A percentile compares a stretch with the other conserved stretches of the same genome.
These are phyloP conservation scores for Xylariomycetidae sp. DNA, from an alignment of 2,329 filamentous ascomycete species.

Conservation along the genomic window DNA sequence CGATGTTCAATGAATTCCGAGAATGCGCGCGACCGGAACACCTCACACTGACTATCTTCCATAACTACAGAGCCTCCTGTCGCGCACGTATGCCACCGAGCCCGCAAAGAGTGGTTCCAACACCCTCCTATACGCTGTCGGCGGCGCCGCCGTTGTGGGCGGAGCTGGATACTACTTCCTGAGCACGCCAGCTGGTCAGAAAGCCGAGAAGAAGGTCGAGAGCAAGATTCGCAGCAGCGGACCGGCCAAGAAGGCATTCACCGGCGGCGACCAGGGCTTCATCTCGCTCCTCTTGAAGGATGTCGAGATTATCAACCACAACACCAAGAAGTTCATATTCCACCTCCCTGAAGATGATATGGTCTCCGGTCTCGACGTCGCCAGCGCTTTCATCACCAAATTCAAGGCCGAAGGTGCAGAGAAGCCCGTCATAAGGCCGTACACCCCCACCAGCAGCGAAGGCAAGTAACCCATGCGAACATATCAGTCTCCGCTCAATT, in stretches of 20 bases:
- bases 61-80: too few species aligned
- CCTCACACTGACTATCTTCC: too few species aligned
- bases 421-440: constrained; percentile 86
- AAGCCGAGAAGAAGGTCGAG: constrained; percentile 50
- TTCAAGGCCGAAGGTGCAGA: constrained; percentile 78
- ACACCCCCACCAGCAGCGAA: constrained; percentile 89
- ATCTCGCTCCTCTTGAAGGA: constrained; percentile 74
- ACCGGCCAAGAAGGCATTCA: constrained; percentile 53
- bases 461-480: constrained; percentile 40
- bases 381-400: constrained; percentile 88
- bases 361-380: constrained; percentile 75
- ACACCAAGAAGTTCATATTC: constrained; percentile 91
- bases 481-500: not conserved
- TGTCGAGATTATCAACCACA: constrained; percentile 80
- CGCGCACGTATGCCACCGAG: constrained; percentile 63
- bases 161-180: constrained; percentile 55
- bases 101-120: constrained; percentile 51
- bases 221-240: constrained; percentile 35
- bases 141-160: constrained; percentile 54
- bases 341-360: constrained; percentile 77
- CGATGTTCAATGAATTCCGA: too few species aligned
- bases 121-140: constrained; percentile 56
- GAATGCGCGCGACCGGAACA: too few species aligned
- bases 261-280: constrained; percentile 86
- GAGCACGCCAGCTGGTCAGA: constrained; percentile 45